Base-by-base conservation (phyloP, 2,329 filamentous ascomycete species). In the Arachnopeziza araneosa region DNA sequence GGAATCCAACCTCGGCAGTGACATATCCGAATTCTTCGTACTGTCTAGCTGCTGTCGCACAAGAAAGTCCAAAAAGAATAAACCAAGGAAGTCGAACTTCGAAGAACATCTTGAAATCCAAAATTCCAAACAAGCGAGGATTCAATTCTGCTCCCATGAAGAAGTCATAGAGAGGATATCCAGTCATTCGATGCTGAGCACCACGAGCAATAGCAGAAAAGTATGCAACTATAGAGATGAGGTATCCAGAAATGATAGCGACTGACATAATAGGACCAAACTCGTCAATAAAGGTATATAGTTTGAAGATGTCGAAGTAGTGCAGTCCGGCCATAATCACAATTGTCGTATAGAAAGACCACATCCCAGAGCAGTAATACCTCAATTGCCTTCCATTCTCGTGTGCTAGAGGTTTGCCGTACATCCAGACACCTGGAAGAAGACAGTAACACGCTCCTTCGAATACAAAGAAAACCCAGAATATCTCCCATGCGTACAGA, bases 91-190 rank as follows among this genome's bases (percentile, higher is more conserved):
- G 83, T 67, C 92, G 88, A 63, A 96, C 91, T 74, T 96, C 92
- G 71, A 91, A 95, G 78, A 96, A 96, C 91, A 96, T 95, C 78
- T 96, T 96, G 78, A 95, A 91, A 75, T 96, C 91, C 55, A 96
- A 77, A 67, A 91, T 87, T 59, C 87, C 88, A 71, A 92, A 93
- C 80, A 97, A 84, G 66, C 91, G 83, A 4, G 91, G 91, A 77
- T 96, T 95, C 58, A 96, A 80, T 77, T 96, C 91, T 14, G 89
- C 88, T 57, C 91, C 91, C 85, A 95, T 92, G 80, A 95, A 96
- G 76, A 95, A 95, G 77, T 96, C 91, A 74, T 95, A 93, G 69
- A 95, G 77, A 52, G 81, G 83, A 68, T 86, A 82, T 49, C 90
- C 90, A 7, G 91, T 96, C 92, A 98, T 97, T 64, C 93, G 89